These are phyloP conservation scores for Aspergillus affinis DNA, from an alignment of 495 filamentous ascomycete genomes.

Conservation along the genomic window DNA sequence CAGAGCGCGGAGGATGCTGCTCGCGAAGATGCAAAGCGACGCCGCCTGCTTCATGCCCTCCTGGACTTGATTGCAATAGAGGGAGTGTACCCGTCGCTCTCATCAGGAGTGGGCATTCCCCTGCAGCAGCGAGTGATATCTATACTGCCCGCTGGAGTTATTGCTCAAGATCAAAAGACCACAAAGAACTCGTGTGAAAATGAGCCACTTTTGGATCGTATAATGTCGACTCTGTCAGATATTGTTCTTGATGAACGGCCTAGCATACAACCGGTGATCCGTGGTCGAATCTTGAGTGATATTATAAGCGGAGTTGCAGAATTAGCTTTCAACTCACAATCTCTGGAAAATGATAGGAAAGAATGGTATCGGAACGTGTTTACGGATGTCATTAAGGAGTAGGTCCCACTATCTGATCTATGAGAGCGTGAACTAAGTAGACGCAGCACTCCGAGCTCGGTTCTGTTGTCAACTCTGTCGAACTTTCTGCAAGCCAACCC, in stretches of 20 bases:
- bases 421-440: slow-evolving; percentile 19
- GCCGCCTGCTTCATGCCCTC: slow-evolving; percentile 48
- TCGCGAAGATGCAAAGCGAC: slow-evolving; percentile 45
- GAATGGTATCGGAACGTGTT: slow-evolving; percentile 30
- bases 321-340: slow-evolving; percentile 41
- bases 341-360: slow-evolving; percentile 17
- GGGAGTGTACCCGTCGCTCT: slow-evolving; percentile 56
- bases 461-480: slow-evolving; percentile 46
- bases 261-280: slow-evolving; percentile 43
- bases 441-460: slow-evolving; percentile 40
- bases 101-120: slow-evolving; percentile 53
- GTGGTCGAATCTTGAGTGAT: slow-evolving; percentile 45
- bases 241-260: slow-evolving; percentile 34
- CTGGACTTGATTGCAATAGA: slow-evolving; percentile 56
- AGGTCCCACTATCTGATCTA: slow-evolving; percentile 15
- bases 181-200: slow-evolving; percentile 27
- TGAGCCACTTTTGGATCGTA: slow-evolving; percentile 31
- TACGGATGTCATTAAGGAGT: slow-evolving; percentile 44
- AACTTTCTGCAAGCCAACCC: slow-evolving; percentile 47
- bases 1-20: slow-evolving; percentile 23
- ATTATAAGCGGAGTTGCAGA: slow-evolving; percentile 43
- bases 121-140: slow-evolving; percentile 55
- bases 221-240: slow-evolving; percentile 28
- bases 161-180: slow-evolving; percentile 30
- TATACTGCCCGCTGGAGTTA: slow-evolving; percentile 45